A percentile compares a stretch with the other conserved stretches of the same genome.
phyloP scores from a whole-genome alignment of 108 stramenopile genomes.

The Skeletonema potamos region DNA sequence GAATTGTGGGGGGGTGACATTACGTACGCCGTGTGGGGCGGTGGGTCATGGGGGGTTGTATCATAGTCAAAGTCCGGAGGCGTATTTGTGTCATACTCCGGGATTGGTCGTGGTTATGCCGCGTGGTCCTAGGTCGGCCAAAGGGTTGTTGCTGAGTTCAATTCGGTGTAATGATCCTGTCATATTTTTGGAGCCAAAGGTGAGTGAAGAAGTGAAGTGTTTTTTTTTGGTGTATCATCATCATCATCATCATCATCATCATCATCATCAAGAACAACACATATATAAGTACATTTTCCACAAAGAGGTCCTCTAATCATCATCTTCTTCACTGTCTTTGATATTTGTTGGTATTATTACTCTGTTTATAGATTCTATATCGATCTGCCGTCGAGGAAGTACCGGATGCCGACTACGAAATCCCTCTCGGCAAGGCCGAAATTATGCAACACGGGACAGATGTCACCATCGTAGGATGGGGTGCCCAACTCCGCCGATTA shows the following conservation, averaged over 20 bases:
- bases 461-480: conserved; percentile 95
- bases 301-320: no score
- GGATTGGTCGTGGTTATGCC: conserved; percentile 97
- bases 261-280: no score
- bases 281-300: no score
- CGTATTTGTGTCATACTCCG: conserved; percentile 93
- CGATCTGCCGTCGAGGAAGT: conserved; percentile 95
- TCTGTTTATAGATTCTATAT: conserved; percentile 72
- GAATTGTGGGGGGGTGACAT: conserved; percentile 93
- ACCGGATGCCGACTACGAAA: conserved; percentile 90
- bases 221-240: no score
- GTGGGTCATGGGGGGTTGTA: conserved; percentile 94
- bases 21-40: conserved; percentile 94
- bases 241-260: no score
- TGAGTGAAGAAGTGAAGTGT: conserved; percentile 11
- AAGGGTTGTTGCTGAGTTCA: conserved; percentile 89
- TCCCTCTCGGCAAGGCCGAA: conserved; percentile 91
- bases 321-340: no score
- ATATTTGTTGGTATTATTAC: background rate
- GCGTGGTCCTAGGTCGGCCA: conserved; percentile 88
- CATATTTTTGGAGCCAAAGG: conserved; percentile 97
- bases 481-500: conserved; percentile 83
- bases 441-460: conserved; percentile 85
- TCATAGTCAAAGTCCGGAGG: conserved; percentile 96
- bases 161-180: conserved; percentile 94